Evolutionary conservation across 148 eudicot genomes (phyloP), one percentile per base, ranked within the genome.

Genomic region (Spergularia bocconei): DNA sequence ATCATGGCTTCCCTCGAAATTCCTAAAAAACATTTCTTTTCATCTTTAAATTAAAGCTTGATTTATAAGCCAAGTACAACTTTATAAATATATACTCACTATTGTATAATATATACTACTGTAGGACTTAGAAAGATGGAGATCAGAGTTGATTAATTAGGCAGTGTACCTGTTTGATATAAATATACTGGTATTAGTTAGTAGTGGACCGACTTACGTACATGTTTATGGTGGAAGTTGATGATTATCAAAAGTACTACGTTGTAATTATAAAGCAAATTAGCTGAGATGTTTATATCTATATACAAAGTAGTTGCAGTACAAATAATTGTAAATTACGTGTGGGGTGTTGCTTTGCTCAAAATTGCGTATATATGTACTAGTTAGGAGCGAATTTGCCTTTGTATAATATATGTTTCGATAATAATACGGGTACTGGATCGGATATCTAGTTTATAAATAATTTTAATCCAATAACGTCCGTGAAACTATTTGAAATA

Each of bases 1-100:
- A 74, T 73, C 67, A 86, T 94, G 91, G 82, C 83, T 56, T 74
- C 77, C 33, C n/a, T 47, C 15, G 55, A 25, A 52, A 83, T 19
- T 25, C 79, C 60, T 51, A 81, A 77, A 75, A 63, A 63, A 15
- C 44, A 63, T 4, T 29, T 63, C 36, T 63, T 5, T 21, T 58
- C 3, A 58, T 6, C 17, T 55, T 15, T 44, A 44, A 9, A 55
- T 55, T 3, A 55, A 53, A 57, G 9, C n/a, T 20, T n/a, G 1
- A 19, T 15, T 55, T 13, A 44, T 12, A 54, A 16, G 15, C 20
- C 38, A 64, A 51, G 23, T 52, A 70, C 36, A 8, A 52, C 55
- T 52, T 50, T 64, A 51, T 50, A 61, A 16, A 55, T 53, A 52
- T 51, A 72, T 17, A 44, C 48, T 29, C 36, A 29, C 36, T 2